A percentile compares a stretch with the other conserved stretches of the same genome.
Evolutionary conservation across 805 yeast genomes (phyloP).

Genomic region (Lachancea nothofagi): DNA sequence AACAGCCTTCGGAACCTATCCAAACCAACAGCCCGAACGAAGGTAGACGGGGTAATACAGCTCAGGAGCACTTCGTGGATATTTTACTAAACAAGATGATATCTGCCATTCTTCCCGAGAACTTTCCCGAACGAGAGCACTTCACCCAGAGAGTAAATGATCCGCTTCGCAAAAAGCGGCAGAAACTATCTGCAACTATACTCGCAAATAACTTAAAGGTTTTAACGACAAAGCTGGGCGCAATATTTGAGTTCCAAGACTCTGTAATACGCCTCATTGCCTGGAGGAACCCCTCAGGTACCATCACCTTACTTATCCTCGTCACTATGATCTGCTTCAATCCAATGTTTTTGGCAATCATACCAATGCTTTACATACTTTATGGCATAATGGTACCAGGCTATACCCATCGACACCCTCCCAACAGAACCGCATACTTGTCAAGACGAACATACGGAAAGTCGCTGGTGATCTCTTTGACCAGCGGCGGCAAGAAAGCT

Average conservation of each 20-base stretch:
- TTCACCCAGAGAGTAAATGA: conserved; percentile 41
- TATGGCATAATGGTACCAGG: conserved; percentile 64
- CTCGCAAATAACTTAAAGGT: conserved; percentile 54
- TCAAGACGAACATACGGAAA: conserved; percentile 47
- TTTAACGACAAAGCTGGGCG: conserved; percentile 50
- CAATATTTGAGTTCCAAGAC: conserved; percentile 56
- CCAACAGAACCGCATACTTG: conserved; percentile 39
- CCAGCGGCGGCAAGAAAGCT: conserved; percentile 20
- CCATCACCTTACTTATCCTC: conserved; percentile 51
- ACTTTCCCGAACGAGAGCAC: conserved; percentile 42
- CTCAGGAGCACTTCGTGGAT: conserved; percentile 52
- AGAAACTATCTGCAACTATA: conserved; percentile 52
- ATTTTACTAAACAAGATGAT: conserved; percentile 49
- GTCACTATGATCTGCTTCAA: conserved; percentile 65
- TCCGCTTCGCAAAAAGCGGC: conserved; percentile 40
- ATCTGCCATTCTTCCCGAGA: conserved; percentile 44
- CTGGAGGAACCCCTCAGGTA: conserved; percentile 73
- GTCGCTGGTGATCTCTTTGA: conserved; percentile 40
- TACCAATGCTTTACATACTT: conserved; percentile 55
- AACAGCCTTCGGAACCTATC: conserved; percentile 9
- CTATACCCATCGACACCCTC: conserved; percentile 63
- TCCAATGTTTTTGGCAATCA: conserved; percentile 60
- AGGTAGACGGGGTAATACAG: background rate
- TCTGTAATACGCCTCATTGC: conserved; percentile 53
- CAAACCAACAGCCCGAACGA: background rate